Evolutionary conservation across 1,284 basidiomycete genomes (phyloP).

Genomic region (Ustilago hordei): DNA sequence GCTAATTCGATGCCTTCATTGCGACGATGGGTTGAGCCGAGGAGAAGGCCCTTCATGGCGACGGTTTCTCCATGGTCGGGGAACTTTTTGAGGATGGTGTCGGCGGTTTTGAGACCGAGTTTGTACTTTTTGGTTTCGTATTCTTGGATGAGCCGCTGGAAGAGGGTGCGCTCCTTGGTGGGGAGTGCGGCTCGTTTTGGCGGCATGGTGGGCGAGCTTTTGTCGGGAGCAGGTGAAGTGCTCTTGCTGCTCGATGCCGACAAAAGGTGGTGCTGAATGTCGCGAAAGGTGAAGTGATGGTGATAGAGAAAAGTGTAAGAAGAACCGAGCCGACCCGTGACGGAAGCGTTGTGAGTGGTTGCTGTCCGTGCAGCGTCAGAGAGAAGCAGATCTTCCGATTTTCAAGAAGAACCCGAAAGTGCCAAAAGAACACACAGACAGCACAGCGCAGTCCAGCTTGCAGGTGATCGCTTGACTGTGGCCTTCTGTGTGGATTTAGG

Average conservation of each 20-base stretch:
- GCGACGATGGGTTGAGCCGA: slow-evolving; percentile 58
- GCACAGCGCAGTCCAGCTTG: slow-evolving; percentile 10
- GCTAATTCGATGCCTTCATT: slow-evolving; percentile 82
- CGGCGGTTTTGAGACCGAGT: slow-evolving; percentile 89
- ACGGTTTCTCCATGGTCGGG: slow-evolving; percentile 84
- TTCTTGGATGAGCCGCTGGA: slow-evolving; percentile 81
- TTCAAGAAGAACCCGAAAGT: slow-evolving; percentile 17
- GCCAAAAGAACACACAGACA: slow-evolving; percentile 5
- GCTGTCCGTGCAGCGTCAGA: slow-evolving; percentile 3
- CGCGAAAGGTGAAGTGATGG: not conserved
- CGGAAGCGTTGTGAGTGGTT: not conserved
- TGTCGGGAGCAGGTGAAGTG: slow-evolving; percentile 1
- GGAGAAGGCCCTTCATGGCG: slow-evolving; percentile 66
- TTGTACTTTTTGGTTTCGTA: slow-evolving; percentile 93
- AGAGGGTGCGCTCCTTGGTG: slow-evolving; percentile 85
- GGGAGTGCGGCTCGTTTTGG: slow-evolving; percentile 73
- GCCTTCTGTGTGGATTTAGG: not conserved
- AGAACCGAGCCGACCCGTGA: not conserved
- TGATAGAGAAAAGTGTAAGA: not conserved
- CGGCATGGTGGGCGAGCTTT: slow-evolving; percentile 38
- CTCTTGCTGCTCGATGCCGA: slow-evolving; percentile 2
- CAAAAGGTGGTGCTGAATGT: slow-evolving; percentile 1
- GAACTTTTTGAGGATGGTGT: slow-evolving; percentile 93
- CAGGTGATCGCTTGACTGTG: not conserved
- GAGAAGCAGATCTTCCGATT: slow-evolving; percentile 27